These are phyloP conservation scores for Penicillium brevicompactum DNA, from an alignment of 2,329 filamentous ascomycete genomes.

Conservation along the genomic window DNA sequence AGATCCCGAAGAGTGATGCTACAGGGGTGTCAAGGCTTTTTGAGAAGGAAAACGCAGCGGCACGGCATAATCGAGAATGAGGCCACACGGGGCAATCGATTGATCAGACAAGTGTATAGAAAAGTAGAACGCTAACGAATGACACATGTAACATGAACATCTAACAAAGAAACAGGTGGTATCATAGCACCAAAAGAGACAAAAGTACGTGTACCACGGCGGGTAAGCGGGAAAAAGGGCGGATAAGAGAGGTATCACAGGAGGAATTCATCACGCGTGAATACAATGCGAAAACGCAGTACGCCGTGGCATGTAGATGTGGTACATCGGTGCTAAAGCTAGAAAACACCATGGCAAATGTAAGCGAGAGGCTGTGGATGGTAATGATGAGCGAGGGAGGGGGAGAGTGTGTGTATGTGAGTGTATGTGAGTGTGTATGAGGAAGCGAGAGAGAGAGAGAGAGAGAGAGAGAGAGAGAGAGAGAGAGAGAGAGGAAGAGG, in stretches of 20 bases:
- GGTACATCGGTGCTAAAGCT: not conserved
- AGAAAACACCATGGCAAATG: not conserved
- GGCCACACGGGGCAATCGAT: not conserved
- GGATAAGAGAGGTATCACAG: conserved; percentile 22
- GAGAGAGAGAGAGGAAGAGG: not conserved
- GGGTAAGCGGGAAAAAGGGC: not conserved
- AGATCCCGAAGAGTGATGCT: too few relatives aligned
- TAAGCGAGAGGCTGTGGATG: not conserved
- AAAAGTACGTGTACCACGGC: not conserved
- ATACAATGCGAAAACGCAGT: not conserved
- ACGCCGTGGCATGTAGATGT: not conserved
- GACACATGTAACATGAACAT: conserved; percentile 27
- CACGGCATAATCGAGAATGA: not conserved
- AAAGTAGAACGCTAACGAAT: conserved; percentile 20
- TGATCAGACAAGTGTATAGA: not conserved
- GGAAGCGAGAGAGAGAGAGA: not conserved
- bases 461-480: not conserved
- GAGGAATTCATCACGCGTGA: conserved; percentile 20
- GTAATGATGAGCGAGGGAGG: not conserved
- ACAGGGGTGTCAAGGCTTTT: too few relatives aligned
- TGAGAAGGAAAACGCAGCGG: too few relatives aligned
- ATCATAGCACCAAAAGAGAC: conserved; percentile 23
- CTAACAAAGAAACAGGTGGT: conserved; percentile 30
- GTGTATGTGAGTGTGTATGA: too few relatives aligned
- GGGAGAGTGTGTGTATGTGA: not conserved